Base-by-base conservation (phyloP, 1,284 basidiomycete species). In the Ceratobasidium sp. region DNA sequence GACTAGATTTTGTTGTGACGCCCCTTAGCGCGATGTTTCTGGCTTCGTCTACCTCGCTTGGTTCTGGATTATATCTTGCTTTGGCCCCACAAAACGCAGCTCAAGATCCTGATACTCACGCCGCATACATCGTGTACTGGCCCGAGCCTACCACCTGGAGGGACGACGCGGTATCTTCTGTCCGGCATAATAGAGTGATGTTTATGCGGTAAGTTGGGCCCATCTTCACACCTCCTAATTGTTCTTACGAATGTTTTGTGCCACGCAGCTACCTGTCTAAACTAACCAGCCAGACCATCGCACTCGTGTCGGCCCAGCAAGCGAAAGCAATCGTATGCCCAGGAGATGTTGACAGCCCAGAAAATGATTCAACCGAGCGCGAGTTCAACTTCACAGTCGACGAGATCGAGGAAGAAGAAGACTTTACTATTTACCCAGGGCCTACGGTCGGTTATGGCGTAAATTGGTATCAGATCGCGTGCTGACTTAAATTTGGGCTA, bases 111-210 rank as follows among this genome's bases (percentile, higher is more conserved):
- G 4, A 30, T 7, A 74, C 38, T 8, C 41, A 55, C 48, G 20
- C 33, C n/a, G 60, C 88, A 1, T 89, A 87, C 74, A 85, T 89
- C 27, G 80, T 92, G 4, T 90, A 89, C 77, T 92, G 90, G 90
- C 90, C 90, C 0, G 89, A 92, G 48, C 69, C 79, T 20, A 76
- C 78, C 1, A 81, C 80, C 0, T 81, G 79, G 79, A 76, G 78
- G 23, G 78, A 79, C 33, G 50, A 77, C 16, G 69, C 83, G 0
- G 64, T 70, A 10, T 46, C 44, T 16, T 73, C 74, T 52, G 79
- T 81, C 16, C 50, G 68, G 23, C 64, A 77, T 16, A 81, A 80
- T 38, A 77, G 80, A 4, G 77, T 79, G 6, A 80, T 75, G 0
- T 81, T 81, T 60, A 78, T 81, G 79, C 52, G 79, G 70, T 80